Evolutionary conservation across 208 protist genomes (phyloP).

Genomic region (Blechomonas ayalai): DNA sequence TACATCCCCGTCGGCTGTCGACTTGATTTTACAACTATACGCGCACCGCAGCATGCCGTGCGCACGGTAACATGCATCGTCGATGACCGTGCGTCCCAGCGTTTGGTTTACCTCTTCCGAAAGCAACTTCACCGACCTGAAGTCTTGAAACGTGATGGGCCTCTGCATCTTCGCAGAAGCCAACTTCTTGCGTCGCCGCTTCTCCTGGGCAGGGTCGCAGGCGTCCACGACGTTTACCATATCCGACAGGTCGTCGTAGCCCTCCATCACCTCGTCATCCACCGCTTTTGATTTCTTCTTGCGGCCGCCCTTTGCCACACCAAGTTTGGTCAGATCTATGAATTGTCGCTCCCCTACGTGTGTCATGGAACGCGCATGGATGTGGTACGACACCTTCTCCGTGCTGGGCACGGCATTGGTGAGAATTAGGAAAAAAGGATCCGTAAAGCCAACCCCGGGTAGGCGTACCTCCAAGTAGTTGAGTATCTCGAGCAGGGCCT

Average conservation of each 20-base stretch:
- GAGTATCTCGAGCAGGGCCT: constrained; percentile 58
- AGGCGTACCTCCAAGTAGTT: constrained; percentile 75
- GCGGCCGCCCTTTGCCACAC: not conserved
- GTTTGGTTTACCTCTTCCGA: constrained; percentile 74
- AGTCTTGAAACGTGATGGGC: constrained; percentile 75
- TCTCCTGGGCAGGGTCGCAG: not conserved
- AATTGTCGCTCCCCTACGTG: constrained; percentile 8
- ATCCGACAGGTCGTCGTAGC: constrained; percentile 30
- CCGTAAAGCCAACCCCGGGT: constrained; percentile 59
- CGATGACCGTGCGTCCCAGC: constrained; percentile 48
- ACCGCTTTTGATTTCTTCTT: not conserved
- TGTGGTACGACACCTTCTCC: constrained; percentile 68
- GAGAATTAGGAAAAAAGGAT: constrained; percentile 68
- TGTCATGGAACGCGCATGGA: constrained; percentile 68
- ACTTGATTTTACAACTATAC: constrained; percentile 65
- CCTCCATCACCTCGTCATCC: constrained; percentile 4
- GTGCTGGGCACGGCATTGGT: constrained; percentile 49
- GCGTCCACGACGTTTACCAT: constrained; percentile 33
- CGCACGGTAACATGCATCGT: constrained; percentile 61
- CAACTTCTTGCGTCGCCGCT: not conserved
- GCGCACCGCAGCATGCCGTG: constrained; percentile 79
- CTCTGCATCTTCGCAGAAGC: constrained; percentile 3
- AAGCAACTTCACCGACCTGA: constrained; percentile 63
- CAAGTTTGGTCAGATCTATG: not conserved
- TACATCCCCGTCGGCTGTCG: not conserved